Percentiles rank a stretch among this genome's conserved stretches.
These are phyloP conservation scores for Vitis hybrid DNA, from an alignment of 177 flowering plant genomes.

Conservation along the genomic window DNA sequence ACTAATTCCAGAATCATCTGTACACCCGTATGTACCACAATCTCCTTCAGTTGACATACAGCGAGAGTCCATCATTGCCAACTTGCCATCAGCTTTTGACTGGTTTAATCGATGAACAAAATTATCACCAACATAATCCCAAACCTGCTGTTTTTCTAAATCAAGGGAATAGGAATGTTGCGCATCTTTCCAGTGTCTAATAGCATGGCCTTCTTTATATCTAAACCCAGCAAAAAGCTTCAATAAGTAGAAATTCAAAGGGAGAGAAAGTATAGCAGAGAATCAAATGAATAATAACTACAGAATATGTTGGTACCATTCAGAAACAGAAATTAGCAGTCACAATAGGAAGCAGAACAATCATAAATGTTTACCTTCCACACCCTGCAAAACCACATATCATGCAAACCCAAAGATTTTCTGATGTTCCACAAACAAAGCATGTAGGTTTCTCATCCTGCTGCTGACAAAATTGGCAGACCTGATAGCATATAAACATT, in stretches of 20 bases:
- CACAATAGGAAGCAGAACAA: background rate
- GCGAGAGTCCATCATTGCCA: conserved; percentile 38
- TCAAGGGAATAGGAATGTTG: conserved; percentile 91
- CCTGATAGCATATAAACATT: conserved; percentile 38
- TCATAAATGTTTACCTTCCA: conserved; percentile 63
- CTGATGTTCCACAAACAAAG: conserved; percentile 72
- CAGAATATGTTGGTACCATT: too few species aligned
- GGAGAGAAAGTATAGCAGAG: background rate
- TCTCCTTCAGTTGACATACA: conserved; percentile 62
- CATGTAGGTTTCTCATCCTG: conserved; percentile 83
- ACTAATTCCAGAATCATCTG: conserved; percentile 69
- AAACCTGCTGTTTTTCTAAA: conserved; percentile 74
- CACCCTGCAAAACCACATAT: conserved; percentile 99
- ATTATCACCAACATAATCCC: conserved; percentile 97
- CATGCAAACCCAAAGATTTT: conserved; percentile 85
- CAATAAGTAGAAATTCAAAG: background rate
- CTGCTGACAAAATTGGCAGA: conserved; percentile 86
- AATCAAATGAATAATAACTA: background rate
- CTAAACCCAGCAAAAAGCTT: conserved; percentile 32
- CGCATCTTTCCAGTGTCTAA: conserved; percentile 79
- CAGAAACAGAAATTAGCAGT: too few species aligned
- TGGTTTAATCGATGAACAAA: conserved; percentile 92
- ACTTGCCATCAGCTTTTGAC: conserved; percentile 78
- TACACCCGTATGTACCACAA: conserved; percentile 56
- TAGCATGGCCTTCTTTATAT: conserved; percentile 88